Evolutionary conservation across 176 grass and related monocot genomes (phyloP), one percentile per base, ranked within the genome.

Genomic region (Ampelocalamus luodianensis): DNA sequence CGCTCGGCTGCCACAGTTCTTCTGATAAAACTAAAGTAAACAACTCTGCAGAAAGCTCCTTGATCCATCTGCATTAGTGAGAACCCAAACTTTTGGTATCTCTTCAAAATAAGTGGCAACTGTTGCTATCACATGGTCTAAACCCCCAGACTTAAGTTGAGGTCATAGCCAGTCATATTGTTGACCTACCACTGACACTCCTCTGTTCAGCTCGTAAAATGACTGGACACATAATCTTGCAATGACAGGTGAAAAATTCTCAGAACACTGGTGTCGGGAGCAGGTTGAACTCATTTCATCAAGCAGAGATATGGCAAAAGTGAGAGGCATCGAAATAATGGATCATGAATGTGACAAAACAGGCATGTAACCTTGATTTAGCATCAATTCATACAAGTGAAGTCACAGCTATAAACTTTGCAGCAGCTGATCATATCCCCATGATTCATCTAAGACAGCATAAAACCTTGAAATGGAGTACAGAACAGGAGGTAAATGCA

Each of bases 401-500:
- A 58, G 32, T 24, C 7, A 18, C 66, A 38, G 8, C 53, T 61
- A 70, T 18, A 53, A 51, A 75, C 43, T 79, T 36, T 70, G 83
- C 75, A 71, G 18, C 51, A 58, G 10, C 38, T 58, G 50, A 37
- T 68, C 24, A 69, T 61, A 78, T 39, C 39, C 23, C 11, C 42
- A 49, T 51, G 65, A 62, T 79, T 78, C 3, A 23, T 79, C 51
- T 27, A 40, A 40, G 54, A 59, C 12, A 62, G 50, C 53, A 72
- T 23, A 72, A 64, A 71, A 42, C 5, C 9, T 51, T 16, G 12
- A 59, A 48, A 71, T 20, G 55, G 17, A 49, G 61, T 26, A 59
- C 26, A 11, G n/a, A 71, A n/a, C 46, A 40, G n/a, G 51, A 48
- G 32, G 55, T 60, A 79, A 74, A 23, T 87, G 70, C 72, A 90